Evolutionary conservation across 2,329 filamentous ascomycete genomes (phyloP).

Genomic region (Apiospora hydei): DNA sequence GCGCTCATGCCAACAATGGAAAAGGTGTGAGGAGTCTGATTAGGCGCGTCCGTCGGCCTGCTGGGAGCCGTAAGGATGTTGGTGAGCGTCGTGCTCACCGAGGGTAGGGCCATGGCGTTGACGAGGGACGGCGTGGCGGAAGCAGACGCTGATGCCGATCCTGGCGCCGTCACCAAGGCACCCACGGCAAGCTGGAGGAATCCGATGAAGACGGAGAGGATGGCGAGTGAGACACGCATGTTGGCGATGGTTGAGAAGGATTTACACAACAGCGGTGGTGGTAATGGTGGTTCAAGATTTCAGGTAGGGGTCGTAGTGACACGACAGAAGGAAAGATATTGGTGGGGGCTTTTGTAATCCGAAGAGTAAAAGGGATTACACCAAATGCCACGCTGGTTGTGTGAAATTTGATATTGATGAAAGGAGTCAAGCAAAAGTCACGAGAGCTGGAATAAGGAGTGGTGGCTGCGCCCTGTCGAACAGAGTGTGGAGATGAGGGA

Average conservation of each 20-base stretch:
- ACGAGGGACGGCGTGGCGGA: not conserved
- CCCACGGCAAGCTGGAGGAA: slow-evolving; percentile 12
- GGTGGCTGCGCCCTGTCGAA: not conserved
- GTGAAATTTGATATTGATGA: not conserved
- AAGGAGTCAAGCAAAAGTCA: not conserved
- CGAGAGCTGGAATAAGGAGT: not conserved
- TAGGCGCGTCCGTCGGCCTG: not conserved
- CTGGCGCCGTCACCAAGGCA: not conserved
- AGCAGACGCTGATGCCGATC: not conserved
- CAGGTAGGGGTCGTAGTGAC: not conserved
- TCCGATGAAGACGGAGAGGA: slow-evolving; percentile 5
- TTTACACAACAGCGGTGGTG: not conserved
- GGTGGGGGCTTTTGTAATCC: not conserved
- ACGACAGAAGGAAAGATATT: not conserved
- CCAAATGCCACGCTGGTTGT: not conserved
- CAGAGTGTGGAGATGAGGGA: not conserved
- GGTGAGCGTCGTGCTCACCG: slow-evolving; percentile 5
- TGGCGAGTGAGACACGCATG: slow-evolving; percentile 5
- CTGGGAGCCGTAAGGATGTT: slow-evolving; percentile 6
- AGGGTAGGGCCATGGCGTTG: not conserved
- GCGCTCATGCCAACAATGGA: slow-evolving; percentile 1
- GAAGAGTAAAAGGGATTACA: not conserved
- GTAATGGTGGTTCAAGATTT: not conserved
- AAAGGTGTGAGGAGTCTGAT: not conserved
- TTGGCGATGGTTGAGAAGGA: not conserved